Evolutionary conservation across 2,329 filamentous ascomycete species (phyloP).

Genomic region (Stachybotrys echinatus): DNA sequence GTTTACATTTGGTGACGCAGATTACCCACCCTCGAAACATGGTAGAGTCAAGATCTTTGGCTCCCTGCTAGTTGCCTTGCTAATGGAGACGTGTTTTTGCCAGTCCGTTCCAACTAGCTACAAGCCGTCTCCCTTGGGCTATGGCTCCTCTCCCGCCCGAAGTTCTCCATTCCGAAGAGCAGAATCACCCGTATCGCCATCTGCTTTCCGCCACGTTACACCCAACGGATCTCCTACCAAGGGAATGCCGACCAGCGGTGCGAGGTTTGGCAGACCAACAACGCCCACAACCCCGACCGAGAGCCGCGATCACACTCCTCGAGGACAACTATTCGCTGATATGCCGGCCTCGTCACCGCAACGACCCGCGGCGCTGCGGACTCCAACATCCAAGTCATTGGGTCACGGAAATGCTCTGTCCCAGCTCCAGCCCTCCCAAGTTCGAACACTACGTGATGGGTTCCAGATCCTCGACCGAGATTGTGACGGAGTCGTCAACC

Average conservation of each 20-base stretch:
- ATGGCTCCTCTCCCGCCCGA: slow-evolving; percentile 57
- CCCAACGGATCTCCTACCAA: slow-evolving; percentile 58
- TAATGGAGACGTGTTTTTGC: slow-evolving; percentile 12
- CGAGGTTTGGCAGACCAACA: slow-evolving; percentile 33
- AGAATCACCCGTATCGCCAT: slow-evolving; percentile 61
- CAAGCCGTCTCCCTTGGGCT: slow-evolving; percentile 67
- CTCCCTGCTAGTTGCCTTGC: background rate
- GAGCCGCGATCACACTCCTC: slow-evolving; percentile 33
- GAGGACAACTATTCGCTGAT: slow-evolving; percentile 19
- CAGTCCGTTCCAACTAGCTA: slow-evolving; percentile 54
- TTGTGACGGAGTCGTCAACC: slow-evolving; percentile 76
- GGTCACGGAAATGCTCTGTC: slow-evolving; percentile 54
- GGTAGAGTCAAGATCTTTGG: background rate
- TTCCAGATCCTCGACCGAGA: slow-evolving; percentile 91
- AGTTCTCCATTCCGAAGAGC: slow-evolving; percentile 59
- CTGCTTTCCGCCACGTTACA: slow-evolving; percentile 58
- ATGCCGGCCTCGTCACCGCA: slow-evolving; percentile 31
- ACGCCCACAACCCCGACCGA: slow-evolving; percentile 31
- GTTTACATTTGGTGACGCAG: background rate
- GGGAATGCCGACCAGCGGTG: slow-evolving; percentile 16
- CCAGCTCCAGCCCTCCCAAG: slow-evolving; percentile 73
- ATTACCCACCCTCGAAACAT: background rate
- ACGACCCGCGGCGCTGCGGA: slow-evolving; percentile 22
- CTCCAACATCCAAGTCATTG: slow-evolving; percentile 27
- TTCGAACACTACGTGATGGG: slow-evolving; percentile 82